Evolutionary conservation across 1,139 yeast species (phyloP).

Genomic region (Lodderomyces margitis): DNA sequence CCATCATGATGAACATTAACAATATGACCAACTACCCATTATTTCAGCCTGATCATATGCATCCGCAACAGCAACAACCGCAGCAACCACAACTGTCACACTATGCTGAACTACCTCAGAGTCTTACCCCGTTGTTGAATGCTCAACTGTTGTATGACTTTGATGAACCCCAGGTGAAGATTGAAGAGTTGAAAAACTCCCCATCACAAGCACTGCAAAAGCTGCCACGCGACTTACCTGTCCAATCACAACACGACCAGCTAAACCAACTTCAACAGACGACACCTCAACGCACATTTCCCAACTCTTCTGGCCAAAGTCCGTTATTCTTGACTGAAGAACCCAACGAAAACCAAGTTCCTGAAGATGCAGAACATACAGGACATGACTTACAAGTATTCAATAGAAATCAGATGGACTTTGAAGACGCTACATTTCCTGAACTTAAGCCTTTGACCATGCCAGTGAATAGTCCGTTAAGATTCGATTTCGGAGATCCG

Average conservation of each 20-base stretch:
- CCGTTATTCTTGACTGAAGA: constrained; percentile 11
- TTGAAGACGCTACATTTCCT: constrained; percentile 1
- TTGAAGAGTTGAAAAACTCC: constrained; percentile 9
- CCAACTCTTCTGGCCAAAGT: constrained; percentile 12
- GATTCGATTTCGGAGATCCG: not conserved
- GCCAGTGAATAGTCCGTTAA: constrained; percentile 2
- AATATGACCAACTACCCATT: constrained; percentile 13
- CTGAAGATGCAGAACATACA: not conserved
- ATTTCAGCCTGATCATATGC: constrained; percentile 3
- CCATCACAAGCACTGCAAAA: constrained; percentile 6
- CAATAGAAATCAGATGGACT: constrained; percentile 4
- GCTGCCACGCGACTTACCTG: constrained; percentile 1
- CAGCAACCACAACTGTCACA: constrained; percentile 8
- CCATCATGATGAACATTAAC: constrained; percentile 1
- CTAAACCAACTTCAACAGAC: constrained; percentile 2
- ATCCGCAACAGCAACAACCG: constrained; percentile 6
- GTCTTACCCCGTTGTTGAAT: constrained; percentile 16
- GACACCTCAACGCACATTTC: constrained; percentile 3
- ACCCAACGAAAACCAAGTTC: not conserved
- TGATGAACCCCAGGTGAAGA: constrained; percentile 5
- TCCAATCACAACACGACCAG: constrained; percentile 4
- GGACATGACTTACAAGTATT: constrained; percentile 12
- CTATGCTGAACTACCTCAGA: constrained; percentile 5
- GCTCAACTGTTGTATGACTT: constrained; percentile 13
- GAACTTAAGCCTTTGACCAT: constrained; percentile 2